Evolutionary conservation across 2,329 filamentous ascomycete species (phyloP).

Genomic region (Elsinoe necatrix): DNA sequence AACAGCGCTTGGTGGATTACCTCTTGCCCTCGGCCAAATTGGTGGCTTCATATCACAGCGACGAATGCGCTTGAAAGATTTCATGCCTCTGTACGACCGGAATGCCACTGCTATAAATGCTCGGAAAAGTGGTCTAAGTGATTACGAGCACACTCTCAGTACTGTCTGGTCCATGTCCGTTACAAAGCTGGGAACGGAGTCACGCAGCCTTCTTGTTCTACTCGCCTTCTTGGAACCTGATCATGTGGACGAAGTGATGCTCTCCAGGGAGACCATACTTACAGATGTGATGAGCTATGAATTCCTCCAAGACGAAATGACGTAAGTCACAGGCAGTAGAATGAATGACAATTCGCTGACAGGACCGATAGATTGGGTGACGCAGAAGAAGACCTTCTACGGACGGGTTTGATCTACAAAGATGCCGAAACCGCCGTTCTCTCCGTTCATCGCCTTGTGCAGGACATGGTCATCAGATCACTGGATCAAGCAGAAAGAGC

Average conservation of each 20-base stretch:
- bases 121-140: slow-evolving; percentile 19
- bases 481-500: slow-evolving; percentile 15
- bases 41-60: slow-evolving; percentile 26
- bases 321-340: too few relatives aligned
- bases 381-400: not conserved
- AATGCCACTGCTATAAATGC: slow-evolving; percentile 26
- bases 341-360: too few relatives aligned
- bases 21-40: slow-evolving; percentile 28
- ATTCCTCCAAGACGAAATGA: too few relatives aligned
- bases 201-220: not conserved
- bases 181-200: slow-evolving; percentile 21
- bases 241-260: too few relatives aligned
- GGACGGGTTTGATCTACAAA: not conserved
- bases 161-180: slow-evolving; percentile 28
- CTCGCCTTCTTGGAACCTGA: too few relatives aligned
- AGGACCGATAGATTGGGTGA: too few relatives aligned
- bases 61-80: slow-evolving; percentile 23
- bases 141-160: slow-evolving; percentile 27
- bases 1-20: slow-evolving; percentile 24
- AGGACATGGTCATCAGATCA: slow-evolving; percentile 20
- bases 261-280: too few relatives aligned
- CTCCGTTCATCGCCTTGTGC: slow-evolving; percentile 24
- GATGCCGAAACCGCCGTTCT: slow-evolving; percentile 17
- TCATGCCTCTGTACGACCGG: slow-evolving; percentile 25
- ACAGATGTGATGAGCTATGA: too few relatives aligned